Conservation (phyloP, 495 filamentous ascomycete genomes). For the Aspergillus indologenus region DNA sequence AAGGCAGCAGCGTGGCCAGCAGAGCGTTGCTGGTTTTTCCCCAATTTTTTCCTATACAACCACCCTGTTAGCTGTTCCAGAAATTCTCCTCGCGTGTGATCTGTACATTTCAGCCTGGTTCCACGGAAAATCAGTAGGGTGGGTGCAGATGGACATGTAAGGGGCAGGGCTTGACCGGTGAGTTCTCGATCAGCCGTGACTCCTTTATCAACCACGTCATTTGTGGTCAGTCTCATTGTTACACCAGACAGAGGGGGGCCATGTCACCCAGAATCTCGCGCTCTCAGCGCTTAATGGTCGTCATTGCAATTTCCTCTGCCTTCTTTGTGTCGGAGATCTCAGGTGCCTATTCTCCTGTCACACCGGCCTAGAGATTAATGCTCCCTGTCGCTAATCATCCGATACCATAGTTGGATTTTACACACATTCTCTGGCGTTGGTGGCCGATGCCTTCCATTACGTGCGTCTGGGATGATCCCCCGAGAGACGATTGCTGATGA, state of each 20-base stretch:
- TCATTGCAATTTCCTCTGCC: conserved; percentile 47
- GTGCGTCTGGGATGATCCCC: conserved; percentile 39
- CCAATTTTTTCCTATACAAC: neutral
- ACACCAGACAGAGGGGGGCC: neutral
- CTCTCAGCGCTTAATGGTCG: conserved; percentile 39
- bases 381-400: neutral
- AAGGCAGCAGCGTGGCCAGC: neutral
- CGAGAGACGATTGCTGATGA: conserved; percentile 2
- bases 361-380: neutral
- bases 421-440: conserved; percentile 79
- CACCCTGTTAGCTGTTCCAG: neutral
- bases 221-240: neutral
- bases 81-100: neutral
- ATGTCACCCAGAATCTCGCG: conserved; percentile 35
- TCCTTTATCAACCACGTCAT: neutral
- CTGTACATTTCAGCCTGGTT: conserved; percentile 14
- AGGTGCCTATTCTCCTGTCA: conserved; percentile 27
- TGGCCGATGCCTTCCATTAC: conserved; percentile 95
- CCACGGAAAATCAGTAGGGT: conserved; percentile 1
- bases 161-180: neutral
- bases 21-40: neutral
- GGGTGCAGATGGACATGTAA: neutral
- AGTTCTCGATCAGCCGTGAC: neutral
- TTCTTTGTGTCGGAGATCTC: conserved; percentile 53
- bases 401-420: conserved; percentile 60